These are phyloP conservation scores for Podospora fimiseda DNA, from an alignment of 495 filamentous ascomycete genomes.

Conservation along the genomic window DNA sequence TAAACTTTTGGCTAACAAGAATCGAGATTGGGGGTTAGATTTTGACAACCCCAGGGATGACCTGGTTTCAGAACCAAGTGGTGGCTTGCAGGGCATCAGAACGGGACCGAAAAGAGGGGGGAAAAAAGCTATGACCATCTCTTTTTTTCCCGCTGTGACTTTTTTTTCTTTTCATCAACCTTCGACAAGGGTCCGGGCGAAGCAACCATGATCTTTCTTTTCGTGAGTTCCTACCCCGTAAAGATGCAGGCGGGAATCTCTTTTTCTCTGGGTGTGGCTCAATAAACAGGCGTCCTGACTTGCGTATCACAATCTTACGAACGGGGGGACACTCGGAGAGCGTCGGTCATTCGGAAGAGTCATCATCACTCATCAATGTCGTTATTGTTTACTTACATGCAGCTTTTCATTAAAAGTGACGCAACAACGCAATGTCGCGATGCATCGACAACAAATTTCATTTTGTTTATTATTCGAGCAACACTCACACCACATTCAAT, in stretches of 20 bases:
- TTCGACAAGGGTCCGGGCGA: no score
- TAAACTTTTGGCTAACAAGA: constrained; percentile 5
- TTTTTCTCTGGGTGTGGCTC: neutral
- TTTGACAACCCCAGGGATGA: neutral
- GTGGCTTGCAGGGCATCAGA: neutral
- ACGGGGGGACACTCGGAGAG: neutral
- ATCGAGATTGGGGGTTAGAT: neutral
- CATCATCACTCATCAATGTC: no score
- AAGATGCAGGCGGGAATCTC: neutral
- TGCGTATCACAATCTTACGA: constrained; percentile 12
- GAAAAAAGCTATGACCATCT: constrained; percentile 3
- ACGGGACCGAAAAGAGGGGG: constrained; percentile 4
- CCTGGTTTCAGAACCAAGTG: neutral
- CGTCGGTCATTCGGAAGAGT: neutral
- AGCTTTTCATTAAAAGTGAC: no score
- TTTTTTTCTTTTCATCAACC: no score
- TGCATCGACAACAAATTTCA: no score
- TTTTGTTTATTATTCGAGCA: no score
- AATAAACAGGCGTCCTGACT: neutral
- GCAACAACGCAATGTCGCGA: no score
- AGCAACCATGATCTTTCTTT: neutral
- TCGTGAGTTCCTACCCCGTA: neutral
- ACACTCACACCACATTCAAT: no score
- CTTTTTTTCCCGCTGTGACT: neutral
- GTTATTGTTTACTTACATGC: no score